phyloP scores from a whole-genome alignment of 2,329 filamentous ascomycete species.

The Penicillium expansum region DNA sequence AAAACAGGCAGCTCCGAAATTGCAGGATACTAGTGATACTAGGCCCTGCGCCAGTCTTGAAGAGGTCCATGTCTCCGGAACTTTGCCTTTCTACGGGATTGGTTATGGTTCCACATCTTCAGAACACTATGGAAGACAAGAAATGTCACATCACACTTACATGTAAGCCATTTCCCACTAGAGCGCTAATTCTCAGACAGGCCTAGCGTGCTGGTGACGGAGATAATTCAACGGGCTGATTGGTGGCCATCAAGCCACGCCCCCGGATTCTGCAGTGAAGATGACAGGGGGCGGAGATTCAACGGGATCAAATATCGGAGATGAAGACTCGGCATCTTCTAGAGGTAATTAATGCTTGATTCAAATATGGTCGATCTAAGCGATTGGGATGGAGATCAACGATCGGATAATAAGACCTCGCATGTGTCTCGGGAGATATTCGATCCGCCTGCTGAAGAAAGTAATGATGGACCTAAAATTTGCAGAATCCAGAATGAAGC shows the following conservation, averaged over 20 bases:
- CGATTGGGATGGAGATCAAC: background rate
- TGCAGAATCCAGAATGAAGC: background rate
- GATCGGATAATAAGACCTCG: background rate
- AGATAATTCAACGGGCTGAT: background rate
- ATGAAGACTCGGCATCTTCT: background rate
- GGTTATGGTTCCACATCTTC: constrained; percentile 9
- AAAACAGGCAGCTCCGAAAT: background rate
- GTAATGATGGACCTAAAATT: background rate
- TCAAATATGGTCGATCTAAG: background rate
- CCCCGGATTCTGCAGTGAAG: background rate
- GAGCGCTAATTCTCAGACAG: constrained; percentile 2
- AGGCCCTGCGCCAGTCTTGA: constrained; percentile 9
- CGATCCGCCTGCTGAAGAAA: background rate
- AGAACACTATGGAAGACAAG: background rate
- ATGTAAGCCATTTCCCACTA: constrained; percentile 5
- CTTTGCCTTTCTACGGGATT: constrained; percentile 1
- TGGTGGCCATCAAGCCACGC: constrained; percentile 5
- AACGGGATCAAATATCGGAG: constrained; percentile 7
- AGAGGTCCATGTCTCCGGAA: constrained; percentile 10
- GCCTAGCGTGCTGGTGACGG: background rate
- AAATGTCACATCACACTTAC: constrained; percentile 1
- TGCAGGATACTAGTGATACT: background rate
- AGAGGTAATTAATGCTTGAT: background rate
- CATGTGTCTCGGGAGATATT: constrained; percentile 5
- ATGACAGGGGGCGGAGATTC: constrained; percentile 23